phyloP scores from a whole-genome alignment of 495 filamentous ascomycete species.

The Letharia columbiana region DNA sequence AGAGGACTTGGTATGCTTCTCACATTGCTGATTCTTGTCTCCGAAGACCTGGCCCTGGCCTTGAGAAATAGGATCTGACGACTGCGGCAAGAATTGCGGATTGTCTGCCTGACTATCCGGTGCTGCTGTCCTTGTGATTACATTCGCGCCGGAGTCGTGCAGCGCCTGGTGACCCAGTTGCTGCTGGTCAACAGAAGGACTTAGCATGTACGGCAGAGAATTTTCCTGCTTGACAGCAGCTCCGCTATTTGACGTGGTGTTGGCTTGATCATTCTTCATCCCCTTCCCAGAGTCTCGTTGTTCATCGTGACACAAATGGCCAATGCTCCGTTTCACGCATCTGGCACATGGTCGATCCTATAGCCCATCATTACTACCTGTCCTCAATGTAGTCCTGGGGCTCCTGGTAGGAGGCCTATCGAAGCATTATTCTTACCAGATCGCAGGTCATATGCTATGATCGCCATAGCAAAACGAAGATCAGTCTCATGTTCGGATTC shows the following conservation, averaged over 20 bases:
- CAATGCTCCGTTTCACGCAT: slow-evolving; percentile 98
- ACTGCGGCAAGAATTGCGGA: slow-evolving; percentile 9
- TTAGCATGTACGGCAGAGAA: slow-evolving; percentile 28
- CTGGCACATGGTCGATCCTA: slow-evolving; percentile 93
- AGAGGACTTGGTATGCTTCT: slow-evolving; percentile 36
- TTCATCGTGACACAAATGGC: slow-evolving; percentile 97
- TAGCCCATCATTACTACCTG: background rate
- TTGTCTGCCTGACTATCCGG: slow-evolving; percentile 3
- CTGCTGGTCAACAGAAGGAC: slow-evolving; percentile 29
- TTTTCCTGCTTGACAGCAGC: slow-evolving; percentile 42
- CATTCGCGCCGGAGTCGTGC: slow-evolving; percentile 14
- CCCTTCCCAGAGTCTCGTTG: slow-evolving; percentile 73
- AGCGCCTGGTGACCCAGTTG: slow-evolving; percentile 25
- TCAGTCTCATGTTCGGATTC: slow-evolving; percentile 12
- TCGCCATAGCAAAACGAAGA: slow-evolving; percentile 35
- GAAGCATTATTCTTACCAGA: slow-evolving; percentile 61
- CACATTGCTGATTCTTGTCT: slow-evolving; percentile 65
- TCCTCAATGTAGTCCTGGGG: background rate
- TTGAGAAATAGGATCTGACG: slow-evolving; percentile 8
- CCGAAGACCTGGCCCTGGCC: slow-evolving; percentile 11
- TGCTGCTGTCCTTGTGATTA: background rate
- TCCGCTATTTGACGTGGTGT: slow-evolving; percentile 52
- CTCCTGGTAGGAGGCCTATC: background rate
- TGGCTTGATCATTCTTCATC: slow-evolving; percentile 58
- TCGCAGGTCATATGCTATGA: slow-evolving; percentile 99